These are phyloP conservation scores for Salix purpurea DNA, from an alignment of 345 rosid species.

Conservation along the genomic window DNA sequence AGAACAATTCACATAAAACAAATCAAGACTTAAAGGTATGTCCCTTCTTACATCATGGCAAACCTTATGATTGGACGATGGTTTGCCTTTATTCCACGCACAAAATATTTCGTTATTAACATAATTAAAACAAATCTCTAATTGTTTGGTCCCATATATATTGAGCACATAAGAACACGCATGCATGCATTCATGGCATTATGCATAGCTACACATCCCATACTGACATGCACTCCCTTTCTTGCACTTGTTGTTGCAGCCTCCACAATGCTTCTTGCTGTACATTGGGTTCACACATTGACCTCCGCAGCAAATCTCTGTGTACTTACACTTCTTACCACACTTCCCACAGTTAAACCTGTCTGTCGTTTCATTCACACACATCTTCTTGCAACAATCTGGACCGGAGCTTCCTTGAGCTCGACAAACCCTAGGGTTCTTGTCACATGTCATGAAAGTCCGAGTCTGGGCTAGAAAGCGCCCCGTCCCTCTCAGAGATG, in stretches of 20 bases:
- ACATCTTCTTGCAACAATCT: too few species aligned
- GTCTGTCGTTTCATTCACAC: too few species aligned
- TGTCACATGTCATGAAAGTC: too few species aligned
- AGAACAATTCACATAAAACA: background rate
- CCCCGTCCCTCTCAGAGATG: background rate
- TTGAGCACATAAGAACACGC: too few species aligned
- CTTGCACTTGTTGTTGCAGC: slow-evolving; percentile 51
- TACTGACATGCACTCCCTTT: slow-evolving; percentile 44
- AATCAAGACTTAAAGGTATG: background rate
- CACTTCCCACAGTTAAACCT: too few species aligned
- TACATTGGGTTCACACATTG: too few species aligned
- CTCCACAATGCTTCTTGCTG: slow-evolving; percentile 31
- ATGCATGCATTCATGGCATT: too few species aligned
- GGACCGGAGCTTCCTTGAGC: too few species aligned
- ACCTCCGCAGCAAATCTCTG: too few species aligned
- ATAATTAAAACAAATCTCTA: background rate
- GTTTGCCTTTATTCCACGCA: slow-evolving; percentile 2
- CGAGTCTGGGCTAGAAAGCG: too few species aligned
- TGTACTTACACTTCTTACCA: too few species aligned
- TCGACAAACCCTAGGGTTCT: too few species aligned
- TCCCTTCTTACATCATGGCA: background rate
- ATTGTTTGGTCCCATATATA: background rate
- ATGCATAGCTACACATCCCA: slow-evolving; percentile 4
- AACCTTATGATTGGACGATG: background rate
- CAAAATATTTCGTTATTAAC: background rate